Base-by-base conservation (phyloP, 768 basidiomycete species). In the Strobilomyces confusus region DNA sequence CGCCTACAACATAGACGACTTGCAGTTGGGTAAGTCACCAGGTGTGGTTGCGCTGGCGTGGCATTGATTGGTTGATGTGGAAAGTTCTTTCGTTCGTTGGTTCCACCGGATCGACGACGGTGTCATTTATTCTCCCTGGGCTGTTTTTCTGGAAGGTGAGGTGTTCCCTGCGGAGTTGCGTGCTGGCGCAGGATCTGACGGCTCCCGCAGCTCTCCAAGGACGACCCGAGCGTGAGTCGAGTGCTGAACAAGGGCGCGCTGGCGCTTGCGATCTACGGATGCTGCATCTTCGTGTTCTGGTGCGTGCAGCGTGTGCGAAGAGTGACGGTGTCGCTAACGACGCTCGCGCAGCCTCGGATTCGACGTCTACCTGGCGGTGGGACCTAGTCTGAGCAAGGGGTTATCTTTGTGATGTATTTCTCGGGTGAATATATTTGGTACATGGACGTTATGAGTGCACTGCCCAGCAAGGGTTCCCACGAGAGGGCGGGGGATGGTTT, bases 51-150 rank as follows among this genome's bases (percentile, higher is more conserved):
- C 15, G 22, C 13, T 12, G 38, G 20, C 15, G 29, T 34, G 36
- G 33, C 26, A 25, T 49, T 69, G 53, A 71, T 44, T 44, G 17
- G 44, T 26, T 29, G 45, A 56, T 52, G 19, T 36, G 45, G n/a
- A 4, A 63, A 92, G 95, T 98, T 14, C 77, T 98, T 32, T 92
- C 93, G 5, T 97, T 99, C 66, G 95, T 99, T 34, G 97, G 97
- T 2, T 87, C 93, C 22, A 98, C 94, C 1, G 97, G 97, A 13
- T 95, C 92, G 14, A 97, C 95, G 23, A 95, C 94, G 19, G 92
- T 98, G 54, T 94, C 92, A 1, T 98, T 98, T 73, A 97, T 98
- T 63, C 79, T 97, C 33, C 95, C 94, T 0, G 94, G 92, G 2
- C 72, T 94, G 46, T 89, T 97, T 66, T 97, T 90, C 74, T 98